Base-by-base conservation (phyloP, 176 grass and related monocot genomes). In the Paspalum vaginatum region DNA sequence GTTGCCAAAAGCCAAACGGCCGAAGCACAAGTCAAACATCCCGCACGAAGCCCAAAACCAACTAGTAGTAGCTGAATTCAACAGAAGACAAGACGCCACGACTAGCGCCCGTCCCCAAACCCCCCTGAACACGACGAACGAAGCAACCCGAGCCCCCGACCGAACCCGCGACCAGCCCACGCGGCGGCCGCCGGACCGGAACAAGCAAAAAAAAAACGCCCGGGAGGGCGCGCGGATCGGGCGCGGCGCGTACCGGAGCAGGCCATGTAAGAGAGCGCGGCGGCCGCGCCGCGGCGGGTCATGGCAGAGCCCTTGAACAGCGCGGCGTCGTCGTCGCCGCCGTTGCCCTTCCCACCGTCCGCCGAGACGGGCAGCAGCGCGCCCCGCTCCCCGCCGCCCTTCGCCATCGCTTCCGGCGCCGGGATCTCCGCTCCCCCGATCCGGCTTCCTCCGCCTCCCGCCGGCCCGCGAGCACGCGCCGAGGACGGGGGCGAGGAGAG, bases 221-320 rank as follows among this genome's bases (percentile, higher is more conserved):
- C 7, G 27, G 54, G 48, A 43, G 39, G 52, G 49, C 16, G 32
- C 32, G 26, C 47, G 79, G 79, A 89, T 71, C 67, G 72, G 56
- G 25, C 13, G 62, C 5, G 6, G 25, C 2, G 47, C 76, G 75
- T 77, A 99, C 96, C 96, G 9, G 96, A 89, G 88, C 96, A 99
- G 15, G 75, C 24, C 96, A 99, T 95, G 96, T 95, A 99, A 74
- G 92, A 99, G 75, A 99, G 81, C 47, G 96, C 96, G 42, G 96
- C 96, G 61, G 85, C 86, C 41, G 82, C 90, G 60, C 90, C 90
- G 53, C 90, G 92, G 39, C 60, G 83, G 70, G 88, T 93, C 96
- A 99, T 95, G 83, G 86, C 88, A 65, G 92, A 95, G 0, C 96
- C 92, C 85, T 95, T 95, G 73, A 91, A 88, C 43, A 95, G 84